Percentiles rank a stretch among this genome's conserved stretches.
Evolutionary conservation across 345 rosid genomes (phyloP).

Genomic region (Brassica juncea): DNA sequence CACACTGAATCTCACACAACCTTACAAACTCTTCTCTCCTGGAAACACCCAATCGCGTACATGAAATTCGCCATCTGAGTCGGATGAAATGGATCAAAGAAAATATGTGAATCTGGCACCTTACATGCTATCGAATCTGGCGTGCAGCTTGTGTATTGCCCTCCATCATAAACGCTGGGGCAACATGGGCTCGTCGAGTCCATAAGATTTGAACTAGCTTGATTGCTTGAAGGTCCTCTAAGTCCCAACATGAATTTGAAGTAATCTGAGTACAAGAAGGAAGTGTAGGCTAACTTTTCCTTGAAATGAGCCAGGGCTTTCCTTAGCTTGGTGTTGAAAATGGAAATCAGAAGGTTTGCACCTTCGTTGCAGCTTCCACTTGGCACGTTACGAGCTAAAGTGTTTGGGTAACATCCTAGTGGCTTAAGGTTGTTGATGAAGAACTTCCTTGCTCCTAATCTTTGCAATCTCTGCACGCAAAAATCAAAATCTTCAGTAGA

Average conservation of each 20-base stretch:
- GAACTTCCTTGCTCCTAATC: slow-evolving; percentile 36
- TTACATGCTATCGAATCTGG: slow-evolving; percentile 8
- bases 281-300: neutral
- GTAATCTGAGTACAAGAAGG: slow-evolving; percentile 36
- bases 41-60: slow-evolving; percentile 28
- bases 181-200: slow-evolving; percentile 33
- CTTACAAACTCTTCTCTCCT: slow-evolving; percentile 20
- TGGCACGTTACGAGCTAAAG: slow-evolving; percentile 4
- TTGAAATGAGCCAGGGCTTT: neutral
- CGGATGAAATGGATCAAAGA: slow-evolving; percentile 39
- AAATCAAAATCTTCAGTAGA: neutral
- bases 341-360: slow-evolving; percentile 2
- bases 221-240: slow-evolving; percentile 23
- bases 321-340: slow-evolving; percentile 28
- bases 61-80: slow-evolving; percentile 30
- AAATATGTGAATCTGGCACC: slow-evolving; percentile 15
- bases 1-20: neutral
- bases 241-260: slow-evolving; percentile 32
- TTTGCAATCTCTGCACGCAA: slow-evolving; percentile 29
- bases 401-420: slow-evolving; percentile 38
- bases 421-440: slow-evolving; percentile 40
- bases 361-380: slow-evolving; percentile 22
- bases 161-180: slow-evolving; percentile 33
- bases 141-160: neutral
- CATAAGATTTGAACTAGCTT: slow-evolving; percentile 19